Conservation (phyloP, 169 alveolate genomes). For the Plasmodium reichenowi region DNA sequence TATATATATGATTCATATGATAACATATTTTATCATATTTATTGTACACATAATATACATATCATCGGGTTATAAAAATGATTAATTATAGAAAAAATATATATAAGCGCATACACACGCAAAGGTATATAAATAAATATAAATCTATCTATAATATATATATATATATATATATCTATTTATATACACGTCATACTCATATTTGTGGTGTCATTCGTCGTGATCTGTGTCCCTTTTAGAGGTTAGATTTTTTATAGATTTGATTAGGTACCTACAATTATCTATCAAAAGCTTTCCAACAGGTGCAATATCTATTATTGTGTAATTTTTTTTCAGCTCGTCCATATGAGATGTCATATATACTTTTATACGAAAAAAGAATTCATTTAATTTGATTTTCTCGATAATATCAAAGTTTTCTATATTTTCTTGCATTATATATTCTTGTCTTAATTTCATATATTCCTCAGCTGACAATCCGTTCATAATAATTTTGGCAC, state of each 20-base stretch:
- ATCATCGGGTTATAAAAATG: no score
- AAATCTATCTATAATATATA: no score
- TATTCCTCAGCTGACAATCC: slow-evolving; percentile 68
- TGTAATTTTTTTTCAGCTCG: slow-evolving; percentile 55
- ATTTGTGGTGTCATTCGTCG: neutral
- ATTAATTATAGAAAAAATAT: no score
- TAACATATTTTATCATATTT: no score
- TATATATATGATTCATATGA: no score
- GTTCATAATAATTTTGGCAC: slow-evolving; percentile 80
- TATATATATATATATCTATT: no score
- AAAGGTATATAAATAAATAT: no score
- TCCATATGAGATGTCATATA: slow-evolving; percentile 74
- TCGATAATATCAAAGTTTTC: slow-evolving; percentile 61
- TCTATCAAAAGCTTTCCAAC: slow-evolving; percentile 36
- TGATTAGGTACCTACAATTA: slow-evolving; percentile 31
- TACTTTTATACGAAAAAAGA: slow-evolving; percentile 60
- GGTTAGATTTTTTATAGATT: slow-evolving; percentile 24
- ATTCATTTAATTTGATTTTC: slow-evolving; percentile 48
- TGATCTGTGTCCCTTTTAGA: slow-evolving; percentile 2
- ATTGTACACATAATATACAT: no score
- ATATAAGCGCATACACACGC: no score
- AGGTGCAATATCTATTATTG: slow-evolving; percentile 42
- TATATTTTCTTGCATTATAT: slow-evolving; percentile 43
- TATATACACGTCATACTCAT: no score
- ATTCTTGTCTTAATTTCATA: slow-evolving; percentile 57